These are phyloP conservation scores for Syncephalastrum contaminatum DNA, from an alignment of 371 early-diverging fungal genomes.

Conservation along the genomic window DNA sequence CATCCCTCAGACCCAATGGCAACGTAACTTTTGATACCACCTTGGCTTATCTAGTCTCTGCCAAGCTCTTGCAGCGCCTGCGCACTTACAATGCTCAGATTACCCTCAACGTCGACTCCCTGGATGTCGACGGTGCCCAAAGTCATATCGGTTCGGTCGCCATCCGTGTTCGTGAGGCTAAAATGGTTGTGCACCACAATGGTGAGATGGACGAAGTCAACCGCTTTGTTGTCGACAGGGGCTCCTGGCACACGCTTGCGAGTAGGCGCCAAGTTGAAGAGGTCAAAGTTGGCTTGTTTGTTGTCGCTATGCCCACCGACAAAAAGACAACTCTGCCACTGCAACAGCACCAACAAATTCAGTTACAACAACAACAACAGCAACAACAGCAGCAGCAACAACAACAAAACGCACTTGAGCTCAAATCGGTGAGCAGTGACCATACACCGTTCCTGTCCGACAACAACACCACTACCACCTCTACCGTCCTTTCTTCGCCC, in stretches of 20 bases:
- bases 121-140: slow-evolving; percentile 13
- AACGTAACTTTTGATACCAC: slow-evolving; percentile 28
- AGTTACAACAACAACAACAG: too few species aligned
- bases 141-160: slow-evolving; percentile 13
- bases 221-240: slow-evolving; percentile 43
- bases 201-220: slow-evolving; percentile 38
- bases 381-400: background rate
- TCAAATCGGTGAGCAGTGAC: slow-evolving; percentile 8
- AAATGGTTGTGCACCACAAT: slow-evolving; percentile 36
- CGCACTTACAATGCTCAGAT: slow-evolving; percentile 33
- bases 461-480: slow-evolving; percentile 17
- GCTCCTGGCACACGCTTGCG: slow-evolving; percentile 29
- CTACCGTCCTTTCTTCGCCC: slow-evolving; percentile 14
- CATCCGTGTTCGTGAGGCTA: slow-evolving; percentile 33
- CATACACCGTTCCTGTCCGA: slow-evolving; percentile 21
- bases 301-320: slow-evolving; percentile 42
- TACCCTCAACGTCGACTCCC: slow-evolving; percentile 16
- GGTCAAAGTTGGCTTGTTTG: slow-evolving; percentile 39
- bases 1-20: slow-evolving; percentile 25
- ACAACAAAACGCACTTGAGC: background rate
- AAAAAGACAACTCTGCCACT: slow-evolving; percentile 6
- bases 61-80: slow-evolving; percentile 38
- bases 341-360: too few species aligned
- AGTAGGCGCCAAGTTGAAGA: slow-evolving; percentile 21
- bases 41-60: slow-evolving; percentile 42